These are phyloP conservation scores for Westerdykella aurantiaca DNA, from an alignment of 2,329 filamentous ascomycete genomes.

Conservation along the genomic window DNA sequence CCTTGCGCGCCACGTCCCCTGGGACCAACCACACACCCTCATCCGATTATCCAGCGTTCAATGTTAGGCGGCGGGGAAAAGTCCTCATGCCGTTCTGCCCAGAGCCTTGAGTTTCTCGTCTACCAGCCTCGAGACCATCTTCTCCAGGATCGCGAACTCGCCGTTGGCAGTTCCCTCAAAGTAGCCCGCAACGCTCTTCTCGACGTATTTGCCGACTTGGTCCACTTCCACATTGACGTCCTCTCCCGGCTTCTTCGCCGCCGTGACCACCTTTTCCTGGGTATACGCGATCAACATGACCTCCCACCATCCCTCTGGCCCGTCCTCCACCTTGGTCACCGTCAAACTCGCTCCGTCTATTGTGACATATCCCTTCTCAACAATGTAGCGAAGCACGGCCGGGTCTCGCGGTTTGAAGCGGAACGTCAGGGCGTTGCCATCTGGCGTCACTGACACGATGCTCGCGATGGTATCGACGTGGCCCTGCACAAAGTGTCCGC, in stretches of 20 bases:
- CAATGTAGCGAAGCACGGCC: slow-evolving; percentile 74
- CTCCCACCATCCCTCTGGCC: slow-evolving; percentile 76
- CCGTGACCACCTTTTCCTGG: slow-evolving; percentile 83
- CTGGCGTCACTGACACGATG: slow-evolving; percentile 65
- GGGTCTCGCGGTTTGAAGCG: slow-evolving; percentile 67
- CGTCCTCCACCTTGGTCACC: slow-evolving; percentile 78
- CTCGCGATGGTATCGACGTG: slow-evolving; percentile 88
- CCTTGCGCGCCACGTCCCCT: slow-evolving; percentile 14
- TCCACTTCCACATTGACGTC: slow-evolving; percentile 91
- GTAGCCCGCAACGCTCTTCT: slow-evolving; percentile 83
- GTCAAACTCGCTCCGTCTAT: slow-evolving; percentile 94
- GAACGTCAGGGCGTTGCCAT: slow-evolving; percentile 88
- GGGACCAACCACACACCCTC: too few relatives aligned
- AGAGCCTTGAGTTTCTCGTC: slow-evolving; percentile 57
- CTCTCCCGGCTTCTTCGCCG: slow-evolving; percentile 70
- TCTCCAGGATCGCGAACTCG: slow-evolving; percentile 46
- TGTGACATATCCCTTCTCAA: slow-evolving; percentile 94
- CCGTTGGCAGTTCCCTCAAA: slow-evolving; percentile 55
- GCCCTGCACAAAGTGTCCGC: slow-evolving; percentile 95
- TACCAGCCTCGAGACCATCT: slow-evolving; percentile 61
- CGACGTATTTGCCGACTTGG: slow-evolving; percentile 77
- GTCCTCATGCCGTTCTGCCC: slow-evolving; percentile 13
- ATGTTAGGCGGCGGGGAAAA: background rate
- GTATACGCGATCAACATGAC: slow-evolving; percentile 98
- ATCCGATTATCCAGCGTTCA: background rate